Conservation (phyloP, 2,329 filamentous ascomycete species). For the Clonostachys rhizophaga region DNA sequence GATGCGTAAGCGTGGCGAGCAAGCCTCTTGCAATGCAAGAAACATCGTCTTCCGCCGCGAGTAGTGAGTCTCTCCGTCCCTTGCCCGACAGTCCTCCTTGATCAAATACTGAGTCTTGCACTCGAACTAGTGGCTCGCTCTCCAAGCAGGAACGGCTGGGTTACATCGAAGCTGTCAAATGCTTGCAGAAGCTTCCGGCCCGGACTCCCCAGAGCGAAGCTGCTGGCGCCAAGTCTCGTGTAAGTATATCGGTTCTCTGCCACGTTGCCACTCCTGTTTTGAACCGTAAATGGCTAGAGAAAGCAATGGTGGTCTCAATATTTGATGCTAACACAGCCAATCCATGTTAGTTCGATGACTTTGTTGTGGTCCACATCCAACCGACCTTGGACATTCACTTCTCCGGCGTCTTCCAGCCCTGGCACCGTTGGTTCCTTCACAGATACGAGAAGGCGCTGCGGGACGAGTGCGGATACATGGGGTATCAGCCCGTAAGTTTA, state of each 20-base stretch:
- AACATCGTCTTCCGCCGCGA: conserved; percentile 18
- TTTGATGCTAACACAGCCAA: conserved; percentile 8
- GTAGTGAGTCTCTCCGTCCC: conserved; percentile 14
- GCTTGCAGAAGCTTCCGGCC: conserved; percentile 24
- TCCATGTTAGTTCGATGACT: conserved; percentile 27
- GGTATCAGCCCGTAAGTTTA: conserved; percentile 6
- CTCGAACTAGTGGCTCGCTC: conserved; percentile 17
- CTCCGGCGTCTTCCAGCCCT: conserved; percentile 24
- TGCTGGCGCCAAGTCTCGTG: conserved; percentile 25
- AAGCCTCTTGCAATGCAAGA: conserved; percentile 11
- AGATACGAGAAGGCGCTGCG: conserved; percentile 11
- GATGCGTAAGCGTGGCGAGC: conserved; percentile 8
- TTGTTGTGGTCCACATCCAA: conserved; percentile 31
- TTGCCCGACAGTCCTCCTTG: neutral
- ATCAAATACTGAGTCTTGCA: too few relatives aligned
- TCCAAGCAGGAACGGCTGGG: conserved; percentile 20
- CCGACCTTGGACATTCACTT: conserved; percentile 27
- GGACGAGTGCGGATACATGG: conserved; percentile 27
- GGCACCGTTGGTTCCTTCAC: conserved; percentile 28
- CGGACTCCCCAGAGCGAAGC: conserved; percentile 18
- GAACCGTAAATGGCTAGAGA: too few relatives aligned
- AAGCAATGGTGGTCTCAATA: too few relatives aligned
- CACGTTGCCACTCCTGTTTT: too few relatives aligned
- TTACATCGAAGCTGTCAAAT: conserved; percentile 35
- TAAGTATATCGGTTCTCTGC: too few relatives aligned